phyloP scores from a whole-genome alignment of 2,329 filamentous ascomycete species.

The Geosmithia morbida region DNA sequence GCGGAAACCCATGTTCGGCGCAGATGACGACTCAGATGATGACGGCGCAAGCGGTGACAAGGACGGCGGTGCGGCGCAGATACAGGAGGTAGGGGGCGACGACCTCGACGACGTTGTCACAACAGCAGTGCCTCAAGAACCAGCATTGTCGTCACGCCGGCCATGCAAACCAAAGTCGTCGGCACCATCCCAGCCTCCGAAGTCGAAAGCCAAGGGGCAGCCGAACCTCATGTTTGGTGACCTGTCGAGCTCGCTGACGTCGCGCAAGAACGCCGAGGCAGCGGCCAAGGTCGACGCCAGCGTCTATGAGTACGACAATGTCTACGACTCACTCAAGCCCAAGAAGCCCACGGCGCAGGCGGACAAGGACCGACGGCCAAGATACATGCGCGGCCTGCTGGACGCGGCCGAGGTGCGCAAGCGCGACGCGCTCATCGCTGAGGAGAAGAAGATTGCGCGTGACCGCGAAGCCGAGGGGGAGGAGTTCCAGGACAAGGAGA shows the following conservation, averaged over 20 bases:
- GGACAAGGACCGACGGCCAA: slow-evolving; percentile 48
- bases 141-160: slow-evolving; percentile 13
- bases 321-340: slow-evolving; percentile 64
- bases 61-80: slow-evolving; percentile 18
- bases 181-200: slow-evolving; percentile 22
- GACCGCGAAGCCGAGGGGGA: slow-evolving; percentile 72
- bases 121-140: slow-evolving; percentile 9
- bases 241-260: slow-evolving; percentile 48
- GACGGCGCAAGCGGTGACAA: slow-evolving; percentile 16
- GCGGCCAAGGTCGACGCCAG: slow-evolving; percentile 55
- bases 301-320: slow-evolving; percentile 75
- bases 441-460: slow-evolving; percentile 65
- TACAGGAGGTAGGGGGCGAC: slow-evolving; percentile 46
- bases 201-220: slow-evolving; percentile 25
- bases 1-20: slow-evolving; percentile 43
- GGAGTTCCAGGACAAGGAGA: slow-evolving; percentile 69
- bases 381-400: slow-evolving; percentile 65
- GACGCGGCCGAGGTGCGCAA: slow-evolving; percentile 63
- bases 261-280: slow-evolving; percentile 47
- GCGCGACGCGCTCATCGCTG: slow-evolving; percentile 62
- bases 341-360: slow-evolving; percentile 40
- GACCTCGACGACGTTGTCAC: slow-evolving; percentile 38
- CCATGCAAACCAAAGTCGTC: slow-evolving; percentile 15
- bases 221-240: slow-evolving; percentile 41
- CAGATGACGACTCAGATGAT: slow-evolving; percentile 41